Evolutionary conservation across 2,329 filamentous ascomycete genomes (phyloP).

Genomic region (Claviceps paspali): DNA sequence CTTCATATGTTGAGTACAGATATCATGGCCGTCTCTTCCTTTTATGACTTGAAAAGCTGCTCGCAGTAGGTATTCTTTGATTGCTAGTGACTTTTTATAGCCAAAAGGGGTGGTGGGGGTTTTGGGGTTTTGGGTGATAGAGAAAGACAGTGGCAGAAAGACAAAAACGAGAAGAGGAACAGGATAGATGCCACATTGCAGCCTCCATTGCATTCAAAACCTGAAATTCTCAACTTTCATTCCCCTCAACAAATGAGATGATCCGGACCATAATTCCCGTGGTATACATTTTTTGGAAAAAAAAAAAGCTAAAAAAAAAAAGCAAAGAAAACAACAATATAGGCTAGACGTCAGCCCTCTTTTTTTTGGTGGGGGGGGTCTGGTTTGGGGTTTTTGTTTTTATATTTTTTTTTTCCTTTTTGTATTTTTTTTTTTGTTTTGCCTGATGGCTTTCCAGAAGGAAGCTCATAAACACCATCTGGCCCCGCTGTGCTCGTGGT

Average conservation of each 20-base stretch:
- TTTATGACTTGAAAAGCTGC: too few relatives aligned
- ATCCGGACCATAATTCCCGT: conserved; percentile 3
- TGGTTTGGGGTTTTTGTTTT: too few relatives aligned
- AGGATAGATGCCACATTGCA: background rate
- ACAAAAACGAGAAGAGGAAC: background rate
- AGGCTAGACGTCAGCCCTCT: conserved; percentile 7
- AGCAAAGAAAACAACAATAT: conserved; percentile 9
- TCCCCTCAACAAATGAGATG: conserved; percentile 9
- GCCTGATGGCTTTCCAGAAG: conserved; percentile 12
- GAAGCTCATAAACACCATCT: conserved; percentile 13
- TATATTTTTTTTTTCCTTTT: conserved; percentile 9
- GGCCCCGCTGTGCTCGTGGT: too few relatives aligned
- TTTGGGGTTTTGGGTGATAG: too few relatives aligned
- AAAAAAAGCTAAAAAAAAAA: conserved; percentile 6
- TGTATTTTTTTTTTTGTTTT: conserved; percentile 6
- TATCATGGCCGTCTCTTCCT: too few relatives aligned
- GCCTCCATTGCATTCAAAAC: background rate
- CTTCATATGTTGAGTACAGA: too few relatives aligned
- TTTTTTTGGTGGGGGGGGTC: too few relatives aligned
- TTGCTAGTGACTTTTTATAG: conserved; percentile 12
- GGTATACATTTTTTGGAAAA: conserved; percentile 9
- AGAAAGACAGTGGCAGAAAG: background rate
- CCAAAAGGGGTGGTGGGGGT: background rate
- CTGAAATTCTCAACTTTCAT: background rate
- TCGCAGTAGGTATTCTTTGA: conserved; percentile 12